phyloP scores from a whole-genome alignment of 176 grass and related monocot species.

The Sorghum bicolor region DNA sequence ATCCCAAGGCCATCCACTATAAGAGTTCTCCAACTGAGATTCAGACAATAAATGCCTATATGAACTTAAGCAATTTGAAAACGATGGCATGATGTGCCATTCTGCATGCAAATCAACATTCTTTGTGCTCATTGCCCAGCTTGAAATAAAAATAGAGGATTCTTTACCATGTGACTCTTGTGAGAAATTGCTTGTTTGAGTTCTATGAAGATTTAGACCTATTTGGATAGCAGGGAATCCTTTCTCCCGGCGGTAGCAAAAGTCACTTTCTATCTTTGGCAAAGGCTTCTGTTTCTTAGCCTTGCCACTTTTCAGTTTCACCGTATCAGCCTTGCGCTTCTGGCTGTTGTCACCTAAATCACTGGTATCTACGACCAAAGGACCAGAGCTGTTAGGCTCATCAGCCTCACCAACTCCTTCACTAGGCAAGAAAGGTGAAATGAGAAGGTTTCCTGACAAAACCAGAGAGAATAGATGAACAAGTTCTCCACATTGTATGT shows the following conservation, averaged over 20 bases:
- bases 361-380: constrained; percentile 22
- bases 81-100: neutral
- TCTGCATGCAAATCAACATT: constrained; percentile 27
- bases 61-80: constrained; percentile 34
- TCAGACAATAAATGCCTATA: constrained; percentile 40
- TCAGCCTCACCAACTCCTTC: constrained; percentile 90
- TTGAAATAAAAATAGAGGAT: constrained; percentile 44
- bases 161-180: constrained; percentile 34
- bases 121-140: constrained; percentile 29
- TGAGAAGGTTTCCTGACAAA: constrained; percentile 51
- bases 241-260: constrained; percentile 75
- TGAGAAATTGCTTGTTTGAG: constrained; percentile 27
- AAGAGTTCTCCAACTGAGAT: constrained; percentile 44
- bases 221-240: constrained; percentile 87
- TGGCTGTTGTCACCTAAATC: constrained; percentile 16
- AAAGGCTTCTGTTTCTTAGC: constrained; percentile 69
- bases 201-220: constrained; percentile 52
- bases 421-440: constrained; percentile 67
- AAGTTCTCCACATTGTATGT: constrained; percentile 89
- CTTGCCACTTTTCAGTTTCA: constrained; percentile 41
- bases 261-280: constrained; percentile 53
- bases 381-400: constrained; percentile 48
- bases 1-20: constrained; percentile 72
- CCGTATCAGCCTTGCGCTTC: constrained; percentile 55
- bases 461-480: constrained; percentile 66